phyloP scores from a whole-genome alignment of 139 green algal genomes.

The Picochlorum costavermella region DNA sequence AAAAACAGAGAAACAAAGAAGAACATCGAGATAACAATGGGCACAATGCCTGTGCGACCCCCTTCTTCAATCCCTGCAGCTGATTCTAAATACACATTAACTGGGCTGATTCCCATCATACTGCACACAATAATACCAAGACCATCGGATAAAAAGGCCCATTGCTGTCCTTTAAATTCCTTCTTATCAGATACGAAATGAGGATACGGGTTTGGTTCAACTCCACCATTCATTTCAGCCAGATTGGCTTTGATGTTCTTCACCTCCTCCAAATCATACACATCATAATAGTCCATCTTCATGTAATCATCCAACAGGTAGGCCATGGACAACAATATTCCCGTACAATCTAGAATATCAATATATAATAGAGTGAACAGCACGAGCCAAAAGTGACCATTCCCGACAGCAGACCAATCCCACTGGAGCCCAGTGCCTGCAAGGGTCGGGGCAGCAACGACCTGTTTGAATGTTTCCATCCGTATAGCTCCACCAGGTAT shows the following conservation, averaged over 20 bases:
- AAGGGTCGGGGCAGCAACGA: conserved; percentile 39
- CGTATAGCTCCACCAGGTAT: conserved; percentile 42
- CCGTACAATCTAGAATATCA: conserved; percentile 69
- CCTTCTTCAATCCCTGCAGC: conserved; percentile 66
- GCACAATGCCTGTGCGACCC: conserved; percentile 45
- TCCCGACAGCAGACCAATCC: conserved; percentile 30
- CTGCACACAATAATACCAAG: conserved; percentile 52
- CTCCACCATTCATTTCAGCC: neutral
- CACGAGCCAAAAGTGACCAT: conserved; percentile 50
- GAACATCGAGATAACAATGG: conserved; percentile 30
- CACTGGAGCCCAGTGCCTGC: conserved; percentile 27
- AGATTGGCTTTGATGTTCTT: neutral
- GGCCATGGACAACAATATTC: conserved; percentile 70
- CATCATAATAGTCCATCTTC: conserved; percentile 22
- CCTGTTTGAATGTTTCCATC: conserved; percentile 53
- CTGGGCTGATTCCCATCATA: conserved; percentile 60
- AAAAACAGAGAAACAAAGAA: conserved; percentile 80
- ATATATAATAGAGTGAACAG: conserved; percentile 75
- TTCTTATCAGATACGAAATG: conserved; percentile 54
- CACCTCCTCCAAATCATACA: neutral
- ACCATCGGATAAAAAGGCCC: conserved; percentile 58
- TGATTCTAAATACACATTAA: conserved; percentile 67
- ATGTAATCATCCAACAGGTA: conserved; percentile 55
- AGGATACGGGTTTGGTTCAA: conserved; percentile 8
- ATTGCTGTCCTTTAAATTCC: conserved; percentile 47